Base-by-base conservation (phyloP, 73 alveolate genomes). In the Paramecium sexaurelia region DNA sequence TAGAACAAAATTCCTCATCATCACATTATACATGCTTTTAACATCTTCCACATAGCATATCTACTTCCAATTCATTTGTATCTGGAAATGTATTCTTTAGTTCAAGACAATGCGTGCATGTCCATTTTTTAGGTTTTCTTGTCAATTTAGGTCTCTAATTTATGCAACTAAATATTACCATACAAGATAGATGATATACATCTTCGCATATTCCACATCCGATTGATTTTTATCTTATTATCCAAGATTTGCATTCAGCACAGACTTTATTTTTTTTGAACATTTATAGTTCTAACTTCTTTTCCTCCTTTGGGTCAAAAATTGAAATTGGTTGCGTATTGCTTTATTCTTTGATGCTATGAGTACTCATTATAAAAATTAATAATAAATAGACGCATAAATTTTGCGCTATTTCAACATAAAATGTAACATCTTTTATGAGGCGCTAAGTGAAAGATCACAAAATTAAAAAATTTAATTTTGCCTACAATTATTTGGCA, bases 161-260 rank as follows among this genome's bases (percentile, higher is more conserved):
- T 29, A 27, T 61, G 2, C 20, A 9, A 26, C 22, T 15, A 32
- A 61, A 32, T 61, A 61, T 55, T 47, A 43, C 51, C 24, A 83
- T 17, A 66, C 95, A 92, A 17, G 22, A 40, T 45, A 40, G 17
- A 55, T 92, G 95, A 92, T 92, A 92, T 17, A 36, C 35, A 41
- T 92, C 95, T 29, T 56, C 67, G 61, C 95, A 92, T 13, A 85
- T 40, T 37, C 73, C 82, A 67, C 95, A 92, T 15, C 19, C 15
- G 1, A 84, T 85, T 15, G 75, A 27, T n/a, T 82, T 41, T 11
- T 85, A 51, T 27, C 47, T 51, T 39, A 39, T 32, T 24, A 90
- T 56, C 43, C 69, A 24, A n/a, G 57, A 26, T 85, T 32, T 15
- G 39, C 43, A 32, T 39, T 36, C 87, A 33, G 55, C 87, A 73